Evolutionary conservation across 441 rosid species (phyloP).

Genomic region (Gossypium trilobum): DNA sequence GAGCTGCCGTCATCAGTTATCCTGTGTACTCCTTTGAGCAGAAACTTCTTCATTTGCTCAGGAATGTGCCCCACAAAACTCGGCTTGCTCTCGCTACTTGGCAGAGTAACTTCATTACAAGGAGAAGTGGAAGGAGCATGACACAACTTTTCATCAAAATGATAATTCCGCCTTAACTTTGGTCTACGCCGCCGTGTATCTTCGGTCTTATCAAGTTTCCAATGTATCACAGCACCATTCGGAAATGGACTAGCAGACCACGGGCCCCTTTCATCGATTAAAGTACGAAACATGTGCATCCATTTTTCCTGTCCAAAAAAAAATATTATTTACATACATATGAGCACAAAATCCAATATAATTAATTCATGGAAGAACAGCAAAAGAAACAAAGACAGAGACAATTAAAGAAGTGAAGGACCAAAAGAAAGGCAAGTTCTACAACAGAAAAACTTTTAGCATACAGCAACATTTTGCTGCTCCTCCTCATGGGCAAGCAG

Average conservation of each 20-base stretch:
- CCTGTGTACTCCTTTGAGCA: slow-evolving; percentile 75
- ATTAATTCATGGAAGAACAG: slow-evolving; percentile 5
- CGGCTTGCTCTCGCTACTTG: slow-evolving; percentile 45
- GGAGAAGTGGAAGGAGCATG: slow-evolving; percentile 50
- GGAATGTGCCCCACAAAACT: slow-evolving; percentile 80
- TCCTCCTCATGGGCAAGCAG: slow-evolving; percentile 70
- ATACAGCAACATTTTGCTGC: slow-evolving; percentile 81
- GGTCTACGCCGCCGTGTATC: slow-evolving; percentile 93
- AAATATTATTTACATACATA: slow-evolving; percentile 7
- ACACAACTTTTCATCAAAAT: slow-evolving; percentile 82
- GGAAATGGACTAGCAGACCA: slow-evolving; percentile 99
- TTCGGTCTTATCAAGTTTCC: slow-evolving; percentile 99
- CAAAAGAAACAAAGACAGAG: not conserved
- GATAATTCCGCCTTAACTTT: slow-evolving; percentile 82
- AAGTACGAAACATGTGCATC: slow-evolving; percentile 88
- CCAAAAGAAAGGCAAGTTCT: not conserved
- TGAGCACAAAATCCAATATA: slow-evolving; percentile 8
- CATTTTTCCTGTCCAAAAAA: slow-evolving; percentile 60
- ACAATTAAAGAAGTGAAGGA: not conserved
- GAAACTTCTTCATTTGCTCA: slow-evolving; percentile 90
- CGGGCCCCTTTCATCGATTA: slow-evolving; percentile 96
- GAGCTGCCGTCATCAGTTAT: slow-evolving; percentile 80
- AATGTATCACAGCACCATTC: slow-evolving; percentile 51
- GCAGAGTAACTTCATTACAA: slow-evolving; percentile 36
- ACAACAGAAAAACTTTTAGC: slow-evolving; percentile 18